These are phyloP conservation scores for Gossypium lobatum DNA, from an alignment of 441 rosid genomes.

Conservation along the genomic window DNA sequence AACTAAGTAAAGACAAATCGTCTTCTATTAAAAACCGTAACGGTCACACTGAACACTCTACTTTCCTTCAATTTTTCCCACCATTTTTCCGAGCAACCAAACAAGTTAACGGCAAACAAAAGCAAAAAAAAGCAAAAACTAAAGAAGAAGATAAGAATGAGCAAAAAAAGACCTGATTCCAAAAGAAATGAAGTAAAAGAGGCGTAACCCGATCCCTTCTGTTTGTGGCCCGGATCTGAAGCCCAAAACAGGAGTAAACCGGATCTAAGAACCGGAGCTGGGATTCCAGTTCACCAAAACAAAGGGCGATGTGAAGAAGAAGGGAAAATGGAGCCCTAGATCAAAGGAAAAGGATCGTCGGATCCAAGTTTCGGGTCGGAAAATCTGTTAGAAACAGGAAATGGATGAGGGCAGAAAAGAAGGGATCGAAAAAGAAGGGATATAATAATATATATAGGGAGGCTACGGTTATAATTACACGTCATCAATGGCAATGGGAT, in stretches of 20 bases:
- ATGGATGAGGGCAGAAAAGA: constrained; percentile 37
- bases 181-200: constrained; percentile 19
- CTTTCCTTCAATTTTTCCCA: constrained; percentile 2
- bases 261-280: constrained; percentile 35
- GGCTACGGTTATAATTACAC: constrained; percentile 56
- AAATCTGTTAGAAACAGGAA: constrained; percentile 21
- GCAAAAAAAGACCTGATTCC: constrained; percentile 6
- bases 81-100: constrained; percentile 11
- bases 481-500: constrained; percentile 31
- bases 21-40: not conserved
- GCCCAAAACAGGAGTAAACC: constrained; percentile 56
- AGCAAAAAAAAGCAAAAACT: not conserved
- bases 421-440: not conserved
- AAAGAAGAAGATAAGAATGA: not conserved
- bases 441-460: constrained; percentile 38
- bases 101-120: constrained; percentile 4
- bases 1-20: not conserved
- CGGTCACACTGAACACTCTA: not conserved
- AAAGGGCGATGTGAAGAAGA: not conserved
- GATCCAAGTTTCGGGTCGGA: constrained; percentile 23
- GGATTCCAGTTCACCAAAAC: constrained; percentile 11
- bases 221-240: constrained; percentile 93
- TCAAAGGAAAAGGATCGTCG: constrained; percentile 5
- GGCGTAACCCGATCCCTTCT: constrained; percentile 34
- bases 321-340: constrained; percentile 24